These are phyloP conservation scores for Aspergillus intermedius DNA, from an alignment of 2,329 filamentous ascomycete species.

Conservation along the genomic window DNA sequence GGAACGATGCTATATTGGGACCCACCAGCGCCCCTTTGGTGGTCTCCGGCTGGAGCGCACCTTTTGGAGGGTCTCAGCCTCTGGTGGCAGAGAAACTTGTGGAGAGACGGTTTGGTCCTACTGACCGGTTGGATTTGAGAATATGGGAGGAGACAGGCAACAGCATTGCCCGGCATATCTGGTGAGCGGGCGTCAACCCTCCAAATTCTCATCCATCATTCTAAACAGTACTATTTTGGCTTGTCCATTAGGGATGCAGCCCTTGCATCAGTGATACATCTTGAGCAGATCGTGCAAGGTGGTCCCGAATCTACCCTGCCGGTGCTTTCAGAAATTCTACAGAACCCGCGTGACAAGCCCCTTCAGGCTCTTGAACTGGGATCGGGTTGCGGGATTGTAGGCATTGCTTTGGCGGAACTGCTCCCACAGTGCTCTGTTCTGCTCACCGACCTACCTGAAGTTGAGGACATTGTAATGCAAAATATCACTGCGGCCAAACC, in stretches of 20 bases:
- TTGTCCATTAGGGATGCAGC: constrained; percentile 48
- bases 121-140: constrained; percentile 34
- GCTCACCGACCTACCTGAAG: constrained; percentile 62
- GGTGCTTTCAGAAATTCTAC: constrained; percentile 29
- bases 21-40: constrained; percentile 36
- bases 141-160: constrained; percentile 67
- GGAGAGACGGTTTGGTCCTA: constrained; percentile 48
- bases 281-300: constrained; percentile 39
- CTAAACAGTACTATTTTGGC: constrained; percentile 8
- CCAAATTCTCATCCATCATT: not conserved
- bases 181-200: constrained; percentile 40
- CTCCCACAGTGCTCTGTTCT: constrained; percentile 48
- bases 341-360: constrained; percentile 17
- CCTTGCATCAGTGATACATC: constrained; percentile 49
- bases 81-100: constrained; percentile 47
- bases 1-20: constrained; percentile 16
- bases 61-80: constrained; percentile 34
- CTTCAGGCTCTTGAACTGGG: constrained; percentile 59
- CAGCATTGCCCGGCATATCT: constrained; percentile 65
- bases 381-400: constrained; percentile 62
- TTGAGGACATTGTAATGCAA: constrained; percentile 51
- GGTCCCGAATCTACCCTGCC: constrained; percentile 13
- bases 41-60: constrained; percentile 52
- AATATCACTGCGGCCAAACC: constrained; percentile 47
- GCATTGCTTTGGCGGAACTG: constrained; percentile 55